phyloP scores from a whole-genome alignment of 2,329 filamentous ascomycete species.

The Lasiodiplodia sp. region DNA sequence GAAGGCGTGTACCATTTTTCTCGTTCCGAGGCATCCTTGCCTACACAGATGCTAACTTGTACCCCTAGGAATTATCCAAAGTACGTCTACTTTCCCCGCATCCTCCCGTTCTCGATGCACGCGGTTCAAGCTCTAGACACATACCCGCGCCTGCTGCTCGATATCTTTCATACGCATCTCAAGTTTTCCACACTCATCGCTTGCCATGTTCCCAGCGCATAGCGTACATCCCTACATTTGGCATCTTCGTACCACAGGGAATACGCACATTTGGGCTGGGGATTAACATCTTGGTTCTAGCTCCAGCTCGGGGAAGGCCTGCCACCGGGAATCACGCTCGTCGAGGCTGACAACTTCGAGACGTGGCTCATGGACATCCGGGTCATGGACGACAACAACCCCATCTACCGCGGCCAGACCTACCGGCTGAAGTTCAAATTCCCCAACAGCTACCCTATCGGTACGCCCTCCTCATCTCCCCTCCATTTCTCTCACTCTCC shows the following conservation, averaged over 20 bases:
- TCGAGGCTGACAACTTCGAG: conserved; percentile 81
- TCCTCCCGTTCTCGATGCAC: not conserved
- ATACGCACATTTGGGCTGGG: not conserved
- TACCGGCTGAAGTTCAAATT: conserved; percentile 92
- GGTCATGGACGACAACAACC: conserved; percentile 88
- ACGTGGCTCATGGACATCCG: conserved; percentile 93
- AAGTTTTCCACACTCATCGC: not conserved
- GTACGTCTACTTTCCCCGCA: conserved; percentile 16
- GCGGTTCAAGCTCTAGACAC: not conserved
- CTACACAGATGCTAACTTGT: not conserved
- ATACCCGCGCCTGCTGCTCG: not conserved
- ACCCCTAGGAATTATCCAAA: conserved; percentile 35
- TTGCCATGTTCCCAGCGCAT: not conserved
- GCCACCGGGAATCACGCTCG: conserved; percentile 76
- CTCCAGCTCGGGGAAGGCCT: conserved; percentile 63
- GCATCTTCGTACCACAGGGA: not conserved
- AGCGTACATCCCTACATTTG: not conserved
- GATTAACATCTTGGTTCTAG: not conserved
- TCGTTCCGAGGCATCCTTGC: not conserved
- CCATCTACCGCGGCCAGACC: conserved; percentile 79
- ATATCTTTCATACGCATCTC: not conserved
- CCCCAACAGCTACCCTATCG: conserved; percentile 85
- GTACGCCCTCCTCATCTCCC: conserved; percentile 55
- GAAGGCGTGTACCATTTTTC: conserved; percentile 51
- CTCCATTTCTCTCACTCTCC: not conserved